Evolutionary conservation across 345 rosid species (phyloP).

Genomic region (Bruguiera parviflora): DNA sequence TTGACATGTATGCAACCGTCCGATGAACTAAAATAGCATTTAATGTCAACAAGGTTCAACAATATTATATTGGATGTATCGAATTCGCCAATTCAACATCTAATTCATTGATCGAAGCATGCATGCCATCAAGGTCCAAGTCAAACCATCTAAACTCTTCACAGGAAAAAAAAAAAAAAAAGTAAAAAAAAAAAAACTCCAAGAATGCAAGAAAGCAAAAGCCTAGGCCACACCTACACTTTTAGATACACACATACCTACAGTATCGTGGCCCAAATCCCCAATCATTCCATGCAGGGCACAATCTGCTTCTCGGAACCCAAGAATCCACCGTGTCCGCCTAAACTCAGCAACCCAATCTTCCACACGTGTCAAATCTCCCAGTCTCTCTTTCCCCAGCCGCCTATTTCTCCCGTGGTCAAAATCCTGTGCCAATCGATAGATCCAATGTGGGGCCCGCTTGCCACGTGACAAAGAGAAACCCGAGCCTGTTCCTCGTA

Average conservation of each 20-base stretch:
- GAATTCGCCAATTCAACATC: too few species aligned
- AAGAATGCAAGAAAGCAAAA: constrained; percentile 2
- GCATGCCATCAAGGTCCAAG: too few species aligned
- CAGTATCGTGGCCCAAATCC: constrained; percentile 15
- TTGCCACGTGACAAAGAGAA: constrained; percentile 22
- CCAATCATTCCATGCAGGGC: constrained; percentile 55
- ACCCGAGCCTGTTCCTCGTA: neutral
- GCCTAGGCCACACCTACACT: neutral
- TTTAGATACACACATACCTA: neutral
- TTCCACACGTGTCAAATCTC: constrained; percentile 38
- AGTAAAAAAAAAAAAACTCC: too few species aligned
- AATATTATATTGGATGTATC: too few species aligned
- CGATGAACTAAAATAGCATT: too few species aligned
- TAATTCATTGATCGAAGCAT: too few species aligned
- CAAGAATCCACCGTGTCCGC: constrained; percentile 65
- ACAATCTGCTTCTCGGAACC: constrained; percentile 63
- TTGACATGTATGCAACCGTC: too few species aligned
- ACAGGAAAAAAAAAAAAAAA: too few species aligned
- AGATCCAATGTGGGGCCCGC: constrained; percentile 22
- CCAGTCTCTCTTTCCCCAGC: constrained; percentile 25
- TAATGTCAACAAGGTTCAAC: too few species aligned
- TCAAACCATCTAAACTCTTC: too few species aligned
- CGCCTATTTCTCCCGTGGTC: constrained; percentile 24
- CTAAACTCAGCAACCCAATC: constrained; percentile 46
- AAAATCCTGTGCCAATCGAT: neutral